Evolutionary conservation across 495 filamentous ascomycete genomes (phyloP).

Genomic region (Cercophora newfieldiana): DNA sequence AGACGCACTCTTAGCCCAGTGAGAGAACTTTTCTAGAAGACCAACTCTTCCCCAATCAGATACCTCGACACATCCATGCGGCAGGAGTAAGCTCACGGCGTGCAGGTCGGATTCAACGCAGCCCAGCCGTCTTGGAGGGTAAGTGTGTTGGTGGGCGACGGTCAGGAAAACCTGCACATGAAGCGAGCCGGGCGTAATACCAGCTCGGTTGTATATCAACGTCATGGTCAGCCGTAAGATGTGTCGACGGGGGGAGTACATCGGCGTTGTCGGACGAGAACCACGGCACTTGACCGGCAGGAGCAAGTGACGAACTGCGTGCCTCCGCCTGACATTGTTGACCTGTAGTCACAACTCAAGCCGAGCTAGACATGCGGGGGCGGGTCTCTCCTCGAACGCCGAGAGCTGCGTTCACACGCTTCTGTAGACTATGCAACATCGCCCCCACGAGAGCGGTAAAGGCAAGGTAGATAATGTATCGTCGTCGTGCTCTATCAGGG

Average conservation of each 20-base stretch:
- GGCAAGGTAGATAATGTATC: not conserved
- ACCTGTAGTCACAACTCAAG: not conserved
- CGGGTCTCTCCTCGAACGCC: not conserved
- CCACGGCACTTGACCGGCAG: not conserved
- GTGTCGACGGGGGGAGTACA: not conserved
- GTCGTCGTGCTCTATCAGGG: not conserved
- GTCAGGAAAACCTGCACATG: not conserved
- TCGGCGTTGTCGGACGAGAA: slow-evolving; percentile 10
- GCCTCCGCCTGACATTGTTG: not conserved
- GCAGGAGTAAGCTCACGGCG: not conserved
- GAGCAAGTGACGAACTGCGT: not conserved
- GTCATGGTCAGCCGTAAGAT: not conserved
- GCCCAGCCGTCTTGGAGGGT: not conserved
- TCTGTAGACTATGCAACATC: not conserved
- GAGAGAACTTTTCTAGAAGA: slow-evolving; percentile 14
- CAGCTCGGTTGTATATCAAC: not conserved
- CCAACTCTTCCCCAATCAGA: not conserved
- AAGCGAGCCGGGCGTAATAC: not conserved
- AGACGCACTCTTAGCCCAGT: slow-evolving; percentile 7
- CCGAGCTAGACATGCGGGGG: slow-evolving; percentile 2
- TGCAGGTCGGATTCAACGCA: not conserved
- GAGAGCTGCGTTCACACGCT: not conserved
- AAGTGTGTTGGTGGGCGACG: not conserved
- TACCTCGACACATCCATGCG: not conserved
- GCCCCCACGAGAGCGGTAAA: slow-evolving; percentile 2